Evolutionary conservation across 371 early-diverging fungal species (phyloP).

Genomic region (Lichtheimia ramosa): DNA sequence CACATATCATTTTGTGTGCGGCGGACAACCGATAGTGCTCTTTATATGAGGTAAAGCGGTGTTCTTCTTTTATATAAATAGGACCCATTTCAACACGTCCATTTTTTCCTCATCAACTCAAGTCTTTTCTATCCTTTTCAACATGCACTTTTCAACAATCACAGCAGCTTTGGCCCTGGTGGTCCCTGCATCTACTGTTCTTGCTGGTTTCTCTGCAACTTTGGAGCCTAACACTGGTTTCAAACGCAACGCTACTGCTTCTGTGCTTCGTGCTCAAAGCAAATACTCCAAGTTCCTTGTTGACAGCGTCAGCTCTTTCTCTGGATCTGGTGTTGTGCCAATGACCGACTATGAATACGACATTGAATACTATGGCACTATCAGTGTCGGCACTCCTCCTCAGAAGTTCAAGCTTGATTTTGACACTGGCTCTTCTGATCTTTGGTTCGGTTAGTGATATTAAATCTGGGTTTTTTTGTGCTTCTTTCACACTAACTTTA

Average conservation of each 20-base stretch:
- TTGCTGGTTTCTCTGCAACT: not conserved
- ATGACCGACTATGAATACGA: conserved; percentile 22
- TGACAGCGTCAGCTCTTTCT: conserved; percentile 1
- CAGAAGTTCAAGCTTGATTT: conserved; percentile 67
- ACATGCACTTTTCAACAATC: not conserved
- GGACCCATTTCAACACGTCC: no score
- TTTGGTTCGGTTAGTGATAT: conserved; percentile 48
- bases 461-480: no score
- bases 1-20: no score
- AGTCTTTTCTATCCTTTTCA: not conserved
- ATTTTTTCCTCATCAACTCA: not conserved
- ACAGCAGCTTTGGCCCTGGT: not conserved
- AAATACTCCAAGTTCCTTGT: conserved; percentile 17
- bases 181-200: conserved; percentile 5
- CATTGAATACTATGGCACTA: conserved; percentile 56
- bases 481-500: not conserved
- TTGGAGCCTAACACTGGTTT: conserved; percentile 11
- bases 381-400: conserved; percentile 65
- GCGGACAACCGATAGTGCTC: no score
- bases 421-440: conserved; percentile 72
- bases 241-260: conserved; percentile 13
- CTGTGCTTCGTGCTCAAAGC: conserved; percentile 13
- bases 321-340: conserved; percentile 12
- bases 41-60: no score
- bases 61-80: no score